Evolutionary conservation across 352 stramenopile species (phyloP).

Genomic region (Globisporangium abappressorium): DNA sequence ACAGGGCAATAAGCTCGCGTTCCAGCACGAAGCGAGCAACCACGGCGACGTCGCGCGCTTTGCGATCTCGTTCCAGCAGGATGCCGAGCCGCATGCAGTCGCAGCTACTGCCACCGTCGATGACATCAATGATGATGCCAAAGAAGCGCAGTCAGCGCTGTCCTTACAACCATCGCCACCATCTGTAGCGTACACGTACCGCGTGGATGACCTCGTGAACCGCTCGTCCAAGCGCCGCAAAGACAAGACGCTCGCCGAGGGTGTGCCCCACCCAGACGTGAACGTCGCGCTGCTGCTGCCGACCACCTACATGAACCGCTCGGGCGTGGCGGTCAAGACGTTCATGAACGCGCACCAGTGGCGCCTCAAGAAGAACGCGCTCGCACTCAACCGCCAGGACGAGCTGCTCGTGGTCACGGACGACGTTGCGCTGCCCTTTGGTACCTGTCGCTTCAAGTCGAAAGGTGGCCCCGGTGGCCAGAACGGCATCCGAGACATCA

Average conservation of each 20-base stretch:
- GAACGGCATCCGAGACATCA: conserved; percentile 83
- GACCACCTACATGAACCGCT: conserved; percentile 87
- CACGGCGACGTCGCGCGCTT: conserved; percentile 71
- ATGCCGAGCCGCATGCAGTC: conserved; percentile 23
- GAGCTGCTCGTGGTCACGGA: conserved; percentile 83
- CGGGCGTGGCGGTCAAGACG: conserved; percentile 62
- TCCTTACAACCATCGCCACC: too few species aligned
- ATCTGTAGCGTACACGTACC: conserved; percentile 26
- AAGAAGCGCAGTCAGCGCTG: neutral
- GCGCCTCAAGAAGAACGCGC: conserved; percentile 82
- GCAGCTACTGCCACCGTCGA: too few species aligned
- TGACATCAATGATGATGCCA: too few species aligned
- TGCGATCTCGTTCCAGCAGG: conserved; percentile 59
- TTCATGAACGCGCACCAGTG: conserved; percentile 82
- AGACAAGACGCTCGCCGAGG: conserved; percentile 67
- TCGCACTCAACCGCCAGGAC: conserved; percentile 77
- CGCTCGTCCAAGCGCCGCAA: conserved; percentile 70
- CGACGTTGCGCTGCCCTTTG: conserved; percentile 80
- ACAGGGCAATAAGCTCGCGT: conserved; percentile 41
- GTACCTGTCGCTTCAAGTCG: conserved; percentile 76
- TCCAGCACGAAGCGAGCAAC: conserved; percentile 54
- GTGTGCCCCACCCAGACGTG: conserved; percentile 67
- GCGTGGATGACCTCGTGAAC: conserved; percentile 74
- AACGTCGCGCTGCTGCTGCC: conserved; percentile 77
- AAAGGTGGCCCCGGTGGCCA: conserved; percentile 76